Base-by-base conservation (phyloP, 805 yeast species). In the Torulaspora maleeae region DNA sequence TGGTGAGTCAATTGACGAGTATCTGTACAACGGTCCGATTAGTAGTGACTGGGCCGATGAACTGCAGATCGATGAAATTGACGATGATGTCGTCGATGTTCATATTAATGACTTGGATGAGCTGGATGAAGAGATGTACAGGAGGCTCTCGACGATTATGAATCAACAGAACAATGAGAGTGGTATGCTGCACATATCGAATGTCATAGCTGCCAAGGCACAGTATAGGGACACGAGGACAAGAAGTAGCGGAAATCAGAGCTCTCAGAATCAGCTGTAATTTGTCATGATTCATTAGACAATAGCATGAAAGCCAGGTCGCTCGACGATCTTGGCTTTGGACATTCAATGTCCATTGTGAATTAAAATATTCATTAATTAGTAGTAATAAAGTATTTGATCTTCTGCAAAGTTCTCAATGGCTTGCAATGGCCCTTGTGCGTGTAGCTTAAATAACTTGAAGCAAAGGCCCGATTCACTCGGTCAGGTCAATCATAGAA, bases 61-160 rank as follows among this genome's bases (percentile, higher is more conserved):
- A 19, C 39, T 43, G 13, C 40, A 41, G 8, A 49, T 44, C 24
- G 59, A 52, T 25, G 61, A 58, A 24, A 47, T 47, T 8, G 63
- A 57, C 22, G 55, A 51, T 34, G 53, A 51, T 32, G 63, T 60
- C 6, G 52, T 51, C 29, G 67, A 63, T 41, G 37, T 61, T 4
- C 51, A 53, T 19, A 47, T 61, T 16, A 63, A 52, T 10, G 66
- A 61, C 13, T 45, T 59, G 33, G 67, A 63, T 43, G 64, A 56
- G 32, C 41, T 63, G 19, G 66, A 63, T 39, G 66, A 61, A 44
- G 64, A 58, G 41, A 48, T 63, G 43, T 63, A 61, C 41, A 54
- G 48, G 13, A 53, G 62, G 24, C 36, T 61, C 5, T 54, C 61
- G 3, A 39, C 41, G 3, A 29, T 45, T 1, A 43, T 43, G 41